These are phyloP conservation scores for Colletotrichum chlorophyti DNA, from an alignment of 2,329 filamentous ascomycete species.

Conservation along the genomic window DNA sequence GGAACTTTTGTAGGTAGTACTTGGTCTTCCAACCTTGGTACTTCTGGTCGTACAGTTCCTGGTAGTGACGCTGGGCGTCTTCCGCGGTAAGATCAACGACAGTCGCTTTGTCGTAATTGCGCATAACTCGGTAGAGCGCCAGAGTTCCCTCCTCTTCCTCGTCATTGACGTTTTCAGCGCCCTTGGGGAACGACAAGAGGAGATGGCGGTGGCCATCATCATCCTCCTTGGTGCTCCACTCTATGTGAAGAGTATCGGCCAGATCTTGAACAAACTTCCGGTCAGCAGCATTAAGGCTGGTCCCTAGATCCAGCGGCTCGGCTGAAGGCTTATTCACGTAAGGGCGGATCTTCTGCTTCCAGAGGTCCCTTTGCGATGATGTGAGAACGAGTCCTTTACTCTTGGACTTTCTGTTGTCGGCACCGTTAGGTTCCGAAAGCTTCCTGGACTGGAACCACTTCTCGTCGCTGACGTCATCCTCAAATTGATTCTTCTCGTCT, in stretches of 20 bases:
- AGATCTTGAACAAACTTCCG: constrained; percentile 93
- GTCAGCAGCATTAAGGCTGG: constrained; percentile 79
- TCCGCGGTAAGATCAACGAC: constrained; percentile 81
- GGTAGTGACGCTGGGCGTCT: constrained; percentile 79
- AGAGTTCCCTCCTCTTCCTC: constrained; percentile 86
- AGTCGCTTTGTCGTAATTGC: constrained; percentile 88
- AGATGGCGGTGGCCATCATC: constrained; percentile 62
- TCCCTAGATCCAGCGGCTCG: constrained; percentile 75
- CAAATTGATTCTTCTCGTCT: constrained; percentile 92
- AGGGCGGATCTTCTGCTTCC: constrained; percentile 79
- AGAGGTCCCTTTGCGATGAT: constrained; percentile 80
- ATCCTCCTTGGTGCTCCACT: constrained; percentile 65
- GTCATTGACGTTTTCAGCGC: constrained; percentile 70
- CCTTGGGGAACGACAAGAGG: constrained; percentile 54
- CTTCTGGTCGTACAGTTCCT: constrained; percentile 87
- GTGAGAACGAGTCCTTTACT: constrained; percentile 75
- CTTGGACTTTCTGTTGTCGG: constrained; percentile 57
- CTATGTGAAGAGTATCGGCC: constrained; percentile 66
- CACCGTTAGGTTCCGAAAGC: constrained; percentile 69
- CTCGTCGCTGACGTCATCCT: constrained; percentile 85
- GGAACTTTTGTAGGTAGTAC: constrained; percentile 90
- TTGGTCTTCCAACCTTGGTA: constrained; percentile 93
- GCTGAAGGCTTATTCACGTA: constrained; percentile 76
- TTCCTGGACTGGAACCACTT: constrained; percentile 93
- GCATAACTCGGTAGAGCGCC: constrained; percentile 84